Evolutionary conservation across 441 rosid genomes (phyloP).

Genomic region (Croton laevigatus): DNA sequence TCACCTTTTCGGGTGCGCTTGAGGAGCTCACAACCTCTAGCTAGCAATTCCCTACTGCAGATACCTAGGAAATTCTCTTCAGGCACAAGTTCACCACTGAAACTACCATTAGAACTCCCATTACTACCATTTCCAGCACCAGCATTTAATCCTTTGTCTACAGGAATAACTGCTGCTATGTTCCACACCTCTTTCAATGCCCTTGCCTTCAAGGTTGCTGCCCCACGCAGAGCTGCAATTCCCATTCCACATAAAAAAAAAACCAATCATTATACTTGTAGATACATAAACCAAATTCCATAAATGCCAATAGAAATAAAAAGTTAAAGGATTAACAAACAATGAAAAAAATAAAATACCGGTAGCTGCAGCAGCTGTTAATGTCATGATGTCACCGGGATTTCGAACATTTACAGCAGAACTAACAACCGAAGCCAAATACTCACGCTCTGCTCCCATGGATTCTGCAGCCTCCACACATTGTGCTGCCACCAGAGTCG

Average conservation of each 20-base stretch:
- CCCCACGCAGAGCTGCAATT: constrained; percentile 80
- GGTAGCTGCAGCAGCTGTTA: constrained; percentile 95
- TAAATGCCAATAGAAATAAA: not conserved
- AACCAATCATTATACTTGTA: not conserved
- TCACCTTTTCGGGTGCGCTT: constrained; percentile 92
- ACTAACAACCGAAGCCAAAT: constrained; percentile 66
- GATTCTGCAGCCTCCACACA: constrained; percentile 91
- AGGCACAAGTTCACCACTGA: constrained; percentile 60
- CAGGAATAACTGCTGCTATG: constrained; percentile 84
- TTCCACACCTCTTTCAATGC: constrained; percentile 93
- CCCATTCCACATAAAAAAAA: constrained; percentile 2
- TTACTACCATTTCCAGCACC: constrained; percentile 45
- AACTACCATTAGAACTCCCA: constrained; percentile 54
- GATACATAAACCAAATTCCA: not conserved
- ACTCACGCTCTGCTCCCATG: constrained; percentile 86
- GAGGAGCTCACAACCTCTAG: constrained; percentile 87
- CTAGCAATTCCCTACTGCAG: constrained; percentile 77
- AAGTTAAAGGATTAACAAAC: not conserved
- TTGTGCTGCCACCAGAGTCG: constrained; percentile 85
- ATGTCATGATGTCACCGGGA: constrained; percentile 75
- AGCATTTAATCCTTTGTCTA: constrained; percentile 58
- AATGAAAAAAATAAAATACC: constrained; percentile 33
- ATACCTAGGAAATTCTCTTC: constrained; percentile 75
- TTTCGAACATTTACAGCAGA: constrained; percentile 82
- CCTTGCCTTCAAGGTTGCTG: constrained; percentile 83